phyloP scores from a whole-genome alignment of 139 green algal genomes.

The Ettlia oleoabundans region DNA sequence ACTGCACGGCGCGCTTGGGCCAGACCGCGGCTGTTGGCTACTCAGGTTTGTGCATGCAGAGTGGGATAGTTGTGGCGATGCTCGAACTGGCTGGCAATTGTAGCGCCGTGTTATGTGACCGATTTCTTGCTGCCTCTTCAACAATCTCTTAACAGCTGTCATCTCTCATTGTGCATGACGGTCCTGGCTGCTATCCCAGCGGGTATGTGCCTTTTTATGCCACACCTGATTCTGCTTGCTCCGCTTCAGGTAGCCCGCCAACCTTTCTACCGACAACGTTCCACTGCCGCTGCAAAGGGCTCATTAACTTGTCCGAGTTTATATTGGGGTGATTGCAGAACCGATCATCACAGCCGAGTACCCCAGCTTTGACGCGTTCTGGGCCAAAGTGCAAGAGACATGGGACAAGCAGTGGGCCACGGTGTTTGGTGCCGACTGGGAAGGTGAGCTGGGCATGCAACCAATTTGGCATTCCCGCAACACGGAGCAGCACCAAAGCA shows the following conservation, averaged over 20 bases:
- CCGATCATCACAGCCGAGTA: constrained; percentile 24
- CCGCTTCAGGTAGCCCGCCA: too few relatives aligned
- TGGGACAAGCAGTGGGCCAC: constrained; percentile 27
- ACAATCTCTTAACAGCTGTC: too few relatives aligned
- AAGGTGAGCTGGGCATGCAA: constrained; percentile 9
- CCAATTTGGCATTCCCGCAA: neutral
- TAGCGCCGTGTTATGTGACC: neutral
- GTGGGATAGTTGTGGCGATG: neutral
- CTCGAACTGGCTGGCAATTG: neutral
- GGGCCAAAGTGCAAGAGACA: constrained; percentile 31
- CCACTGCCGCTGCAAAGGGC: too few relatives aligned
- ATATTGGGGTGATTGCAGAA: too few relatives aligned
- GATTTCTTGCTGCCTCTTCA: neutral
- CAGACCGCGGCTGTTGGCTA: constrained; percentile 46
- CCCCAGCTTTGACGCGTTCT: constrained; percentile 31
- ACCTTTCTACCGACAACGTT: too few relatives aligned
- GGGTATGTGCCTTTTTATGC: too few relatives aligned
- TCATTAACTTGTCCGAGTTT: too few relatives aligned
- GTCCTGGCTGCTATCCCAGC: too few relatives aligned
- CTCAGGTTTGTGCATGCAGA: neutral
- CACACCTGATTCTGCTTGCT: too few relatives aligned
- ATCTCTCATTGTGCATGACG: too few relatives aligned
- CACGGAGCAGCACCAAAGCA: too few relatives aligned
- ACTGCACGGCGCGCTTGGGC: constrained; percentile 34
- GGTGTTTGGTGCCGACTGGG: constrained; percentile 9